Percentiles rank a stretch among this genome's conserved stretches.
Conservation (phyloP, 2,329 filamentous ascomycete genomes). For the Neodidymelliopsis sp. region DNA sequence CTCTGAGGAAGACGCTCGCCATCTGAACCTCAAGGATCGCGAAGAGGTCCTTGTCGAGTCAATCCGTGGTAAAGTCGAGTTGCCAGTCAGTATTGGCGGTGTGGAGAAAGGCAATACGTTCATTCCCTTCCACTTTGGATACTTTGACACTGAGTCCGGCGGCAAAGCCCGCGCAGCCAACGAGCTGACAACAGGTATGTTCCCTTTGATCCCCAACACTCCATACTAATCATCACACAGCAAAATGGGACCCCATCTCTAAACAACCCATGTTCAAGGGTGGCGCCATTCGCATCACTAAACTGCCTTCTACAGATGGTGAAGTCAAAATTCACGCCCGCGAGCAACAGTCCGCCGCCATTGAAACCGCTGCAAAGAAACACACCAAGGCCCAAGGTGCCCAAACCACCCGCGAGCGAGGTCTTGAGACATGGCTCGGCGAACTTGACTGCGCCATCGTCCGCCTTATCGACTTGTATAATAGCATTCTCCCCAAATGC, state of each 20-base stretch:
- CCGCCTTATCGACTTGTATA: background rate
- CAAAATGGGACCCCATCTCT: conserved; percentile 16
- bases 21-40: conserved; percentile 4
- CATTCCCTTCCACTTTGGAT: conserved; percentile 18
- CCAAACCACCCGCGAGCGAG: background rate
- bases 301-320: conserved; percentile 6
- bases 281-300: conserved; percentile 14
- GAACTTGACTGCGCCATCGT: conserved; percentile 9
- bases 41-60: conserved; percentile 15
- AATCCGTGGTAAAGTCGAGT: conserved; percentile 12
- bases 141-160: conserved; percentile 8
- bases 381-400: conserved; percentile 1
- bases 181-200: conserved; percentile 15
- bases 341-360: conserved; percentile 9
- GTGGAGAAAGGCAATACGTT: conserved; percentile 15
- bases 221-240: background rate
- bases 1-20: conserved; percentile 5
- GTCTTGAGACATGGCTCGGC: conserved; percentile 9
- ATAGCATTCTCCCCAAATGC: conserved; percentile 1
- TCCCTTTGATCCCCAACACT: no score
- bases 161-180: conserved; percentile 13
- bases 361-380: background rate
- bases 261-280: conserved; percentile 18
- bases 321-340: conserved; percentile 12
- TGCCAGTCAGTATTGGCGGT: conserved; percentile 11